Base-by-base conservation (phyloP, 106 monocot species). In the Platanthera guangdongensis region DNA sequence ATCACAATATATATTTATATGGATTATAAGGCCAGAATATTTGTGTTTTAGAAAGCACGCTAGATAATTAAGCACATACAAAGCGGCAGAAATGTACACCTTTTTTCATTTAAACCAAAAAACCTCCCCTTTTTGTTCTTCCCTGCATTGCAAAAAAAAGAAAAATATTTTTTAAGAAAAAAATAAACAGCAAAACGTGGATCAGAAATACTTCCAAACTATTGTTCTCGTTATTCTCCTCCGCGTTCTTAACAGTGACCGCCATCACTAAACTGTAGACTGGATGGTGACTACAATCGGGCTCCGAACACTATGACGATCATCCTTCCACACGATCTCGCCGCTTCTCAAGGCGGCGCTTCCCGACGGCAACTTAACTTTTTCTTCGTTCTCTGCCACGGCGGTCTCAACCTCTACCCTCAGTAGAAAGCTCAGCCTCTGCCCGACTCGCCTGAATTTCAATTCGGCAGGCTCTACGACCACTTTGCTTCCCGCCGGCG, bases 251-350 rank as follows among this genome's bases (percentile, higher is more conserved):
- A 39, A 47, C 14, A 19, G 6, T 16, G 3, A 14, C 16, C 8
- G 15, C 47, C 15, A 73, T 39, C 25, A 15, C 75, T 73, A 88
- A 6, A 90, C 50, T 0, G 93, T 86, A 49, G 88, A 84, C 69
- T 90, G 93, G 60, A 93, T 46, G 16, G 90, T 93, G 68, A 93
- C 83, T 9, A 90, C 88, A 47, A 93, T 81, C 1, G 93, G 93
- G 55, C 88, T 90, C 11, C 73, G 80, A 15, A 88, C 93, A 19
- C 65, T 65, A 50, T 83, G 93, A 77, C 62, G 78, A 3, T 88
- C 93, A 68, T 90, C 88, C 3, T 72, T 83, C 93, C 93, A 93
- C 46, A 81, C 83, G 54, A 93, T 12, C 9, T 59, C 30, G 16
- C 93, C 93, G 52, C 93, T 86, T 71, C 53, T 86, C 78, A 89